Conservation (phyloP, 768 basidiomycete genomes). For the Austroboletus eburneus region DNA sequence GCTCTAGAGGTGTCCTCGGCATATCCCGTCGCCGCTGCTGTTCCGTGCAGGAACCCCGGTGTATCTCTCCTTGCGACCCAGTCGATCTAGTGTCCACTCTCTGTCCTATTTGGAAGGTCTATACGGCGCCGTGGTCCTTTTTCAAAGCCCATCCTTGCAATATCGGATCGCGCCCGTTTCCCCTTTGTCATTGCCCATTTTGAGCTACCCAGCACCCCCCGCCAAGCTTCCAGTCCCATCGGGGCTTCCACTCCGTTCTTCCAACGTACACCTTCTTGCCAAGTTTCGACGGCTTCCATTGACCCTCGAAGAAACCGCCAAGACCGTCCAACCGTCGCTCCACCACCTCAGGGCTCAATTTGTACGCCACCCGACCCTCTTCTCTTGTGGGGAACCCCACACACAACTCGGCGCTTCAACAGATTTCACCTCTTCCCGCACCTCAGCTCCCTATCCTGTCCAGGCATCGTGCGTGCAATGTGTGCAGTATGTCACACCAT, state of each 20-base stretch:
- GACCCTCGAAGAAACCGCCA: conserved; percentile 16
- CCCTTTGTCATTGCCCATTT: conserved; percentile 16
- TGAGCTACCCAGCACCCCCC: conserved; percentile 15
- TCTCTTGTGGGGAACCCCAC: conserved; percentile 5
- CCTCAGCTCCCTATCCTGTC: conserved; percentile 7
- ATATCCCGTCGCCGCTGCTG: conserved; percentile 19
- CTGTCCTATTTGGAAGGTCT: conserved; percentile 23
- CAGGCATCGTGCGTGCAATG: not conserved
- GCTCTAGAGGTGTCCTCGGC: conserved; percentile 9
- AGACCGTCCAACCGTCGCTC: not conserved
- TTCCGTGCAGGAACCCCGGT: conserved; percentile 15
- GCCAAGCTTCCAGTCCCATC: conserved; percentile 27
- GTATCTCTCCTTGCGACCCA: no score
- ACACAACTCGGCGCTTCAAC: conserved; percentile 9
- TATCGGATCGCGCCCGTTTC: conserved; percentile 8
- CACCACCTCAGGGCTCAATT: not conserved
- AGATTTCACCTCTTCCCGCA: no score
- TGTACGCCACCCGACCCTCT: conserved; percentile 14
- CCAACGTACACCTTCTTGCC: conserved; percentile 3
- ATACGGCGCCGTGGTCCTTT: no score
- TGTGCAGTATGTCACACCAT: not conserved
- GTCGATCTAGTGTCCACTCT: no score
- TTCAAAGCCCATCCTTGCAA: conserved; percentile 12
- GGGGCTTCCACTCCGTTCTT: conserved; percentile 27
- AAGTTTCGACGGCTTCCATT: conserved; percentile 18